A percentile compares a stretch with the other conserved stretches of the same genome.
Conservation (phyloP, 768 basidiomycete species). For the Mycena olivaceomarginata region DNA sequence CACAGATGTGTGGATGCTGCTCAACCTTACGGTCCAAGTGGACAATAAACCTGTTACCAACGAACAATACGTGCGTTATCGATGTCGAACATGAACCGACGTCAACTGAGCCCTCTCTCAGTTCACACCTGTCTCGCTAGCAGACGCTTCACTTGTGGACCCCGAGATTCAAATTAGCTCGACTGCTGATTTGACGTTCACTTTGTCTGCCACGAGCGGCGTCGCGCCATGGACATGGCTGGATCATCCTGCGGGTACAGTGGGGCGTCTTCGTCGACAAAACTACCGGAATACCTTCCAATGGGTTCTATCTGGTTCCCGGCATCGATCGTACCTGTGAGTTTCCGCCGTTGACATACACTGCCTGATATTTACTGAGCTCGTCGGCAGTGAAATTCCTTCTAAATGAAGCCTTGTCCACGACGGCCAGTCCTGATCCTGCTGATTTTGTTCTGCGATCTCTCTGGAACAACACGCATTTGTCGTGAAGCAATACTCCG, state of each 20-base stretch:
- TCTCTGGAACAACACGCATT: slow-evolving; percentile 73
- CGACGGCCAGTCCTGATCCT: slow-evolving; percentile 58
- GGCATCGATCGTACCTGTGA: slow-evolving; percentile 71
- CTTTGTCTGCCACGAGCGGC: slow-evolving; percentile 70
- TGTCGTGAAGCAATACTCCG: neutral
- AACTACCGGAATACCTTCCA: slow-evolving; percentile 62
- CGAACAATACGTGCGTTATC: slow-evolving; percentile 69
- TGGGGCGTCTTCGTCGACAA: slow-evolving; percentile 73
- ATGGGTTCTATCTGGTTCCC: slow-evolving; percentile 75
- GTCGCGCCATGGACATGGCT: slow-evolving; percentile 78
- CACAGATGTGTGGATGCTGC: slow-evolving; percentile 69
- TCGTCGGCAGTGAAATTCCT: slow-evolving; percentile 62
- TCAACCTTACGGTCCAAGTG: slow-evolving; percentile 69
- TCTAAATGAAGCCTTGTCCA: slow-evolving; percentile 62
- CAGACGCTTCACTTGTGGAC: slow-evolving; percentile 66
- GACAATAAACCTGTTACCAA: slow-evolving; percentile 64
- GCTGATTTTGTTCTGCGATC: slow-evolving; percentile 70
- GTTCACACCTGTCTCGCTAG: slow-evolving; percentile 73
- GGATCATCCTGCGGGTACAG: slow-evolving; percentile 73
- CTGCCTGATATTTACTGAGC: neutral
- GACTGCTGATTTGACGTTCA: slow-evolving; percentile 63
- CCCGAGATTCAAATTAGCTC: slow-evolving; percentile 64
- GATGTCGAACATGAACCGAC: neutral
- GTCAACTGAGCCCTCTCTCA: slow-evolving; percentile 42
- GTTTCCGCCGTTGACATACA: slow-evolving; percentile 39